Evolutionary conservation across 257 asterid species (phyloP).

Genomic region (Gentiana straminea): DNA sequence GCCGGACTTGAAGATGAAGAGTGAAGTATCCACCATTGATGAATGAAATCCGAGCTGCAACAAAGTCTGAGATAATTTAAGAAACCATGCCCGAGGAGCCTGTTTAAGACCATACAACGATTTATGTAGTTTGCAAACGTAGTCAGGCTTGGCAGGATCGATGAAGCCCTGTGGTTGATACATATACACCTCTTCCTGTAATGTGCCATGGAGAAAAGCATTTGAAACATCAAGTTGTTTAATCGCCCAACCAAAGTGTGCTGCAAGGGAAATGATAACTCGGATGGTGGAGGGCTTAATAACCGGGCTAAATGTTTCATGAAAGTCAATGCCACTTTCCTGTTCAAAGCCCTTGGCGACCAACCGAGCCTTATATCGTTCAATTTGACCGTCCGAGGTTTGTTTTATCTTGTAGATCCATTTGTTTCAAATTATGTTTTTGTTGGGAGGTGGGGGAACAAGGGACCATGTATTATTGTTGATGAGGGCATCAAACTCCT

Average conservation of each 20-base stretch:
- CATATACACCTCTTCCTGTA: conserved; percentile 1
- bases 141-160: too few relatives aligned
- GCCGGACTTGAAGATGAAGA: too few relatives aligned
- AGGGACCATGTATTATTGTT: too few relatives aligned
- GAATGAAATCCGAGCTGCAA: not conserved
- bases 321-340: not conserved
- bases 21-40: not conserved
- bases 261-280: not conserved
- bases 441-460: too few relatives aligned
- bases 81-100: not conserved
- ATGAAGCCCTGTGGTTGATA: not conserved
- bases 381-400: conserved; percentile 2
- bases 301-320: not conserved
- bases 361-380: not conserved
- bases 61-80: not conserved
- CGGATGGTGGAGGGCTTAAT: not conserved
- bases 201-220: not conserved
- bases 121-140: not conserved
- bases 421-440: too few relatives aligned
- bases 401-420: conserved; percentile 4
- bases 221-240: not conserved
- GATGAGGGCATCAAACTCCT: too few relatives aligned
- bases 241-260: not conserved
- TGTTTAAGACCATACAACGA: not conserved
- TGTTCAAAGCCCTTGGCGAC: conserved; percentile 11